Base-by-base conservation (phyloP, 805 yeast species). In the Kregervanrija fluxuum region DNA sequence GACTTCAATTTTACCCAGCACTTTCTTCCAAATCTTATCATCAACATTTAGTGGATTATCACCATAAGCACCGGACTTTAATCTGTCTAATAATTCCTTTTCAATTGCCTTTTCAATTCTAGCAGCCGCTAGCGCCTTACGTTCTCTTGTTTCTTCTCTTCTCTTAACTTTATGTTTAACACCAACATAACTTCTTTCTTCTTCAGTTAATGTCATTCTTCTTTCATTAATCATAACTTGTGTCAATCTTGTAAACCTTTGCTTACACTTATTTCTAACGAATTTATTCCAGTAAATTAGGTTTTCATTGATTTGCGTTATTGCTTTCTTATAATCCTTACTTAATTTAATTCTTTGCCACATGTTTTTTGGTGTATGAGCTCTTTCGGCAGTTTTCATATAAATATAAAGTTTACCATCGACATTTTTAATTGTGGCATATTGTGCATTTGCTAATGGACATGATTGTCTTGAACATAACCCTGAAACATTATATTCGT, bases 51-150 rank as follows among this genome's bases (percentile, higher is more conserved):
- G 73, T 45, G 99, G 99, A 65, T 91, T 87, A 61, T 93, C 98
- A 53, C 99, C 99, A 62, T 93, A 93, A 2, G 98, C 98, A 49
- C 99, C 99, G 59, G 91, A 81, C 79, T 93, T 93, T 60, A 93
- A 77, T 66, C 99, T 81, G 44, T 90, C 96, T 59, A 93, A 73
- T 53, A 93, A 75, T 66, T 93, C 99, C 68, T 88, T 88, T 67
- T 93, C 99, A 55, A 93, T 93, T 11, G 96, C 89, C 68, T 87
- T 88, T 64, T 93, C 99, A 54, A 93, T 87, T 71, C 85, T 86
- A 22, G 99, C 99, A 35, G 99, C 98, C 17, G 87, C 87, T 49
- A 93, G 71, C 0, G 99, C 99, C 69, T 93, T 93, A 65, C 99
- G 77, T 68, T 93, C 99, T 65, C 99, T 78, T 50, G 87, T 85